Evolutionary conservation across 75 land plant species (phyloP).

Genomic region (Picea glauca): DNA sequence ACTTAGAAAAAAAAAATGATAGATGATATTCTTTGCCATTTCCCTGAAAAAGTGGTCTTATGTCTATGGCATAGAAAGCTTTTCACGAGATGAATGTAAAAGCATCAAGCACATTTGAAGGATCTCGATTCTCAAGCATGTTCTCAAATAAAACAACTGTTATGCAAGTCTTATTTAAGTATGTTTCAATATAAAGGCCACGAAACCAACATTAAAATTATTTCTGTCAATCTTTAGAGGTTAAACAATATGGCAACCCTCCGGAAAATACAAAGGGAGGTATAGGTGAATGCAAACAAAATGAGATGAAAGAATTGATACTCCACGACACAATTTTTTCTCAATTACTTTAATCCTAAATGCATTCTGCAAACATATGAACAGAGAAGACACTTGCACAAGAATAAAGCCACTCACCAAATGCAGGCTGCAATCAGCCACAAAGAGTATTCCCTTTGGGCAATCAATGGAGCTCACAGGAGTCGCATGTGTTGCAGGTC

Average conservation of each 20-base stretch:
- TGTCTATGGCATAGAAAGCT: neutral
- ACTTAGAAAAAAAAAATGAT: neutral
- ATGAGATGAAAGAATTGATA: neutral
- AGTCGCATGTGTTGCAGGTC: conserved; percentile 88
- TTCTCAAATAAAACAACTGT: neutral
- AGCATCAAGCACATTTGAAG: neutral
- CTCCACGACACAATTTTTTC: neutral
- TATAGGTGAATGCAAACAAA: neutral
- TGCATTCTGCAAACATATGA: neutral
- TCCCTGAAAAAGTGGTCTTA: neutral
- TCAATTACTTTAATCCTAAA: neutral
- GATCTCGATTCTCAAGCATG: neutral
- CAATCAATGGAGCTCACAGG: conserved; percentile 80
- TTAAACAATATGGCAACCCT: neutral
- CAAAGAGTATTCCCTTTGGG: conserved; percentile 86
- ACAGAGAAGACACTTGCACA: neutral
- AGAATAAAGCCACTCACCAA: conserved; percentile 52
- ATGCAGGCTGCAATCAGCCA: conserved; percentile 85
- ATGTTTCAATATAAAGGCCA: neutral
- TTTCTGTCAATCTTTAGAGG: neutral
- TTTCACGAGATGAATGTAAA: neutral
- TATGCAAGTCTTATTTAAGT: neutral
- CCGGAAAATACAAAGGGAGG: neutral
- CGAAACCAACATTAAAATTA: neutral
- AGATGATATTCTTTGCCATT: neutral